Conservation (phyloP, 1,139 yeast genomes). For the Yarrowia galli region DNA sequence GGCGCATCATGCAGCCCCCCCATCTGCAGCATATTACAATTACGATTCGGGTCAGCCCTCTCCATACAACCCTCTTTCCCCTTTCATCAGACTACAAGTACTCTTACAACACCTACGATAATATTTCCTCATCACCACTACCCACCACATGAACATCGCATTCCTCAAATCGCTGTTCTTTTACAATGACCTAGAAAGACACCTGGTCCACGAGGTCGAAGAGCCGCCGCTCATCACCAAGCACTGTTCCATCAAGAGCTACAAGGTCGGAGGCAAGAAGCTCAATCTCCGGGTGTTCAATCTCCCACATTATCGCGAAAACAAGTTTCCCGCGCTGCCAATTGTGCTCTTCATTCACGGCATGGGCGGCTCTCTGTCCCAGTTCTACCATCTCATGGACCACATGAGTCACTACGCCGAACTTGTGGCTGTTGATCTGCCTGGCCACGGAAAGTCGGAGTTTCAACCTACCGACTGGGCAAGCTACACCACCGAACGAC, state of each 20-base stretch:
- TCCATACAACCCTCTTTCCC: neutral
- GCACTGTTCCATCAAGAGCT: slow-evolving; percentile 39
- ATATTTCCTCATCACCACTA: no score
- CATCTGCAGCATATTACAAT: slow-evolving; percentile 13
- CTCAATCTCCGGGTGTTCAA: slow-evolving; percentile 26
- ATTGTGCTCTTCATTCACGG: slow-evolving; percentile 72
- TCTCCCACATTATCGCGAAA: slow-evolving; percentile 47
- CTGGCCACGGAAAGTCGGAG: slow-evolving; percentile 70
- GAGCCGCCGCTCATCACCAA: slow-evolving; percentile 41
- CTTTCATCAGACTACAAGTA: neutral
- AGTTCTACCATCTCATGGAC: slow-evolving; percentile 71
- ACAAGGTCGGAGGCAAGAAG: slow-evolving; percentile 5
- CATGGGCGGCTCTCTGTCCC: slow-evolving; percentile 78
- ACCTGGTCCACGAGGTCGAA: slow-evolving; percentile 43
- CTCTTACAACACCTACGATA: neutral
- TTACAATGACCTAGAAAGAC: slow-evolving; percentile 46
- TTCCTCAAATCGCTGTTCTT: slow-evolving; percentile 44
- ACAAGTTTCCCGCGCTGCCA: slow-evolving; percentile 56
- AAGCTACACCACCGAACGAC: slow-evolving; percentile 59
- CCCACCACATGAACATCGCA: slow-evolving; percentile 34
- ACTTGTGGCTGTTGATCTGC: slow-evolving; percentile 69
- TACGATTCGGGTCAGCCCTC: slow-evolving; percentile 24
- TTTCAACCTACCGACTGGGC: slow-evolving; percentile 45
- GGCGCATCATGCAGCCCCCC: slow-evolving; percentile 1
- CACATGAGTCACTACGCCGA: slow-evolving; percentile 71